These are phyloP conservation scores for Ustulina deusta DNA, from an alignment of 2,329 filamentous ascomycete species.

Conservation along the genomic window DNA sequence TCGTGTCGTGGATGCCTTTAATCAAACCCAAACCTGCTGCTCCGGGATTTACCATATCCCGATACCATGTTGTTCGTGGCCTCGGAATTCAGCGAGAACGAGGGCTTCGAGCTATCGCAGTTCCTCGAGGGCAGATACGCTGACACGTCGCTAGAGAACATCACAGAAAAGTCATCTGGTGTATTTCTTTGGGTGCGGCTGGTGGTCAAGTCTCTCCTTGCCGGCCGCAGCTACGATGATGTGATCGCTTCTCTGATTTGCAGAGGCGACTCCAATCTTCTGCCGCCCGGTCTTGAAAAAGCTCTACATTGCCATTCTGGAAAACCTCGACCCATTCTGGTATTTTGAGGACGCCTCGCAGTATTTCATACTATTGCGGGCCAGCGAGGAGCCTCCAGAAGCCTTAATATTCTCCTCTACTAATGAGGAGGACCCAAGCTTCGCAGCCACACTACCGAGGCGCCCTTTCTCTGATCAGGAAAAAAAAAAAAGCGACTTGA, in stretches of 20 bases:
- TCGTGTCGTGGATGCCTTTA: conserved; percentile 7
- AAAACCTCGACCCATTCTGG: not conserved
- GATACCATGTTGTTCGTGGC: not conserved
- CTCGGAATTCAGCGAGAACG: not conserved
- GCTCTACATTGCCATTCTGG: not conserved
- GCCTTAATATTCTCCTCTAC: not conserved
- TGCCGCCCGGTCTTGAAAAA: conserved; percentile 5
- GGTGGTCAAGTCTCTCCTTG: not conserved
- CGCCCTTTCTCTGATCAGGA: not conserved
- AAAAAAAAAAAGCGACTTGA: not conserved
- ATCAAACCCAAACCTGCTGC: not conserved
- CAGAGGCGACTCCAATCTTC: not conserved
- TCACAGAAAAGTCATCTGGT: not conserved
- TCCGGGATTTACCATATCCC: not conserved
- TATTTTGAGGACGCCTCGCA: not conserved
- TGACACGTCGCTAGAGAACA: not conserved
- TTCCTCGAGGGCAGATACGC: not conserved
- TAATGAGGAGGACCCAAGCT: not conserved
- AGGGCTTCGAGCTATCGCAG: not conserved
- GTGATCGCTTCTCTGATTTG: not conserved
- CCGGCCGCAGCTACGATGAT: not conserved
- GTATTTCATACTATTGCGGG: too few relatives aligned
- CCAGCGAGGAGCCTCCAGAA: not conserved
- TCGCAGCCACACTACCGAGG: not conserved
- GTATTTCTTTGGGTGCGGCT: conserved; percentile 5